Percentiles rank a stretch among this genome's conserved stretches.
These are phyloP conservation scores for Phellopilus nigrolimitatus DNA, from an alignment of 1,284 basidiomycete genomes.

Conservation along the genomic window DNA sequence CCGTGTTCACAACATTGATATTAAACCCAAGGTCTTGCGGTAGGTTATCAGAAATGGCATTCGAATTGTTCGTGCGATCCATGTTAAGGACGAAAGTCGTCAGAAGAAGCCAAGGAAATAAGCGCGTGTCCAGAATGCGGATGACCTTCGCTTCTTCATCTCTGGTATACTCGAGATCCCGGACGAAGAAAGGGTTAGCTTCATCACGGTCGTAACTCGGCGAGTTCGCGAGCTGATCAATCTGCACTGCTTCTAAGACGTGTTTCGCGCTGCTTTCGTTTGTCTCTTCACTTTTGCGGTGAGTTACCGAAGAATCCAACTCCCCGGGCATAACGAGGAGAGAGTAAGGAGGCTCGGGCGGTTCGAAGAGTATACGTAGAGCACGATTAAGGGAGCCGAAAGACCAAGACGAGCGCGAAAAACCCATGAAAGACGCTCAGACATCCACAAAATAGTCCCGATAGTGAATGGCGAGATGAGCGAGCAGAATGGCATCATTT, in stretches of 20 bases:
- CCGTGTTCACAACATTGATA: constrained; percentile 36
- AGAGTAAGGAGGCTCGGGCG: too few species aligned
- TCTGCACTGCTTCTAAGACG: too few species aligned
- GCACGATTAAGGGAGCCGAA: too few species aligned
- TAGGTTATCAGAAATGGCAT: constrained; percentile 36
- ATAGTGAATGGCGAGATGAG: not conserved
- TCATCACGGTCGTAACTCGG: not conserved
- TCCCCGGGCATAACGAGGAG: too few species aligned
- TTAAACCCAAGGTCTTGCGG: constrained; percentile 35
- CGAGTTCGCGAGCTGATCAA: too few species aligned
- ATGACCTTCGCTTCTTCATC: constrained; percentile 33
- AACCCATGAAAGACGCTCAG: too few species aligned
- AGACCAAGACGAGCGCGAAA: too few species aligned
- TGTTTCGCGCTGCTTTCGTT: not conserved
- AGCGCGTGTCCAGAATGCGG: constrained; percentile 31
- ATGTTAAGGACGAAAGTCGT: constrained; percentile 40
- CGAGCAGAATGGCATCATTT: not conserved
- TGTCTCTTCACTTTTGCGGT: too few species aligned
- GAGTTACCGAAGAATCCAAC: too few species aligned
- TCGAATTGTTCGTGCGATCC: constrained; percentile 37
- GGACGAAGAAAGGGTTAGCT: constrained; percentile 26
- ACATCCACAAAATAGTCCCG: too few species aligned
- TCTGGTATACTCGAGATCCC: constrained; percentile 29
- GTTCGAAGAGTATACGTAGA: too few species aligned
- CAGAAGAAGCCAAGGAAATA: constrained; percentile 35